A percentile compares a stretch with the other conserved stretches of the same genome.
Evolutionary conservation across 176 grass and related monocot genomes (phyloP).

Genomic region (Phragmites australis): DNA sequence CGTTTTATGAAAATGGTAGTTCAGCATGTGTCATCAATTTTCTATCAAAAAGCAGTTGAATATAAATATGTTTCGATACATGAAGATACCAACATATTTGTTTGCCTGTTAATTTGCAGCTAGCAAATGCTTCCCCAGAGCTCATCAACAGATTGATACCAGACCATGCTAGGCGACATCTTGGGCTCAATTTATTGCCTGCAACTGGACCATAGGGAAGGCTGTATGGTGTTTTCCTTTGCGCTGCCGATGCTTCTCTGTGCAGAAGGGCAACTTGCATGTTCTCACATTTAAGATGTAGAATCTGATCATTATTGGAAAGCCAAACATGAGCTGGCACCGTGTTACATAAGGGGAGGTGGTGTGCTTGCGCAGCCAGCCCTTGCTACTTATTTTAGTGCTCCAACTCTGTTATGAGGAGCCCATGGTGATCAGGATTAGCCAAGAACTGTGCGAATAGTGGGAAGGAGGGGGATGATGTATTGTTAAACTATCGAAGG

Average conservation of each 20-base stretch:
- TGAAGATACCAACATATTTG: not conserved
- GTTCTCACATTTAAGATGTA: slow-evolving; percentile 53
- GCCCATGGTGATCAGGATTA: slow-evolving; percentile 7
- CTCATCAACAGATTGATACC: slow-evolving; percentile 84
- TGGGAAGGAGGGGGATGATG: slow-evolving; percentile 28
- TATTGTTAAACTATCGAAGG: slow-evolving; percentile 43
- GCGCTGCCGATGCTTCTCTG: slow-evolving; percentile 29
- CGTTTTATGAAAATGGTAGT: not conserved
- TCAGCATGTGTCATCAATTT: not conserved
- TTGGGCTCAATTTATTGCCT: slow-evolving; percentile 51
- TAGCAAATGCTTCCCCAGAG: slow-evolving; percentile 70
- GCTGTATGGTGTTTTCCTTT: slow-evolving; percentile 21
- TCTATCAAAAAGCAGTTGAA: not conserved
- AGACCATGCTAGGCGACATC: slow-evolving; percentile 71
- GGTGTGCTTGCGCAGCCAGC: slow-evolving; percentile 32
- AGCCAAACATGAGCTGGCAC: slow-evolving; percentile 38
- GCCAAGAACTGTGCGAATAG: slow-evolving; percentile 24
- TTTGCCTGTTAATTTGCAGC: slow-evolving; percentile 49
- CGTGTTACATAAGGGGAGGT: slow-evolving; percentile 34
- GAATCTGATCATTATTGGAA: slow-evolving; percentile 63
- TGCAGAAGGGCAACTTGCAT: slow-evolving; percentile 41
- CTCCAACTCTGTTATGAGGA: slow-evolving; percentile 21
- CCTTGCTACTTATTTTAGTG: slow-evolving; percentile 44
- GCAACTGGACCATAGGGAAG: slow-evolving; percentile 40
- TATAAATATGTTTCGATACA: not conserved